A percentile compares a stretch with the other conserved stretches of the same genome.
phyloP scores from a whole-genome alignment of 1,284 basidiomycete species.

The Sutorius eximius region DNA sequence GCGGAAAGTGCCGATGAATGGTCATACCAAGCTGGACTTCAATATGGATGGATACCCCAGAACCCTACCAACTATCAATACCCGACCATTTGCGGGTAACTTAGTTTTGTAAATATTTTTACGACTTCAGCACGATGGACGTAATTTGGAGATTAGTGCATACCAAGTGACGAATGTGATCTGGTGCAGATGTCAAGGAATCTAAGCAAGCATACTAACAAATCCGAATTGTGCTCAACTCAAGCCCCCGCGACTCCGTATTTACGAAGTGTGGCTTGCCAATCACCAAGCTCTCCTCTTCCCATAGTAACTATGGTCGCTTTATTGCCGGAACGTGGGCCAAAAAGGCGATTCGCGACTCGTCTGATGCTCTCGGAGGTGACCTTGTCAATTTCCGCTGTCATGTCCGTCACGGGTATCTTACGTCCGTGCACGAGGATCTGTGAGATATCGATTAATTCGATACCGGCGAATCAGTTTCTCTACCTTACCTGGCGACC shows the following conservation, averaged over 20 bases:
- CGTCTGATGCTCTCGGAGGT: constrained; percentile 68
- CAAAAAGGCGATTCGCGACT: constrained; percentile 75
- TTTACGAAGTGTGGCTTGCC: constrained; percentile 58
- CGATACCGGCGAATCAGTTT: not conserved
- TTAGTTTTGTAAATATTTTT: not conserved
- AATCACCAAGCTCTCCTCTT: constrained; percentile 65
- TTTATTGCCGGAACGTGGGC: constrained; percentile 57
- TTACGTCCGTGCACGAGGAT: constrained; percentile 91
- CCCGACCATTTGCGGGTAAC: constrained; percentile 51
- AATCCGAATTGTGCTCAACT: constrained; percentile 1
- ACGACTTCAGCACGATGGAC: not conserved
- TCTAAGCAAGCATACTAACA: not conserved
- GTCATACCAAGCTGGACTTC: constrained; percentile 76
- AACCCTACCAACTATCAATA: constrained; percentile 52
- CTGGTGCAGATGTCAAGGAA: not conserved
- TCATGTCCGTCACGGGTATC: constrained; percentile 90
- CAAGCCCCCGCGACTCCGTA: constrained; percentile 57
- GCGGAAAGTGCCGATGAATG: constrained; percentile 73
- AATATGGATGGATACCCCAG: constrained; percentile 81
- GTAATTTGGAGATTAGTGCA: not conserved
- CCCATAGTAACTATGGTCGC: constrained; percentile 76
- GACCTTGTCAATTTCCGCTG: constrained; percentile 82
- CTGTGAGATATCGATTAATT: constrained; percentile 41
- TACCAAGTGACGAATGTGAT: not conserved
- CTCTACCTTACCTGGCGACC: constrained; percentile 65